Evolutionary conservation across 805 yeast genomes (phyloP).

Genomic region (Clavispora fructus): DNA sequence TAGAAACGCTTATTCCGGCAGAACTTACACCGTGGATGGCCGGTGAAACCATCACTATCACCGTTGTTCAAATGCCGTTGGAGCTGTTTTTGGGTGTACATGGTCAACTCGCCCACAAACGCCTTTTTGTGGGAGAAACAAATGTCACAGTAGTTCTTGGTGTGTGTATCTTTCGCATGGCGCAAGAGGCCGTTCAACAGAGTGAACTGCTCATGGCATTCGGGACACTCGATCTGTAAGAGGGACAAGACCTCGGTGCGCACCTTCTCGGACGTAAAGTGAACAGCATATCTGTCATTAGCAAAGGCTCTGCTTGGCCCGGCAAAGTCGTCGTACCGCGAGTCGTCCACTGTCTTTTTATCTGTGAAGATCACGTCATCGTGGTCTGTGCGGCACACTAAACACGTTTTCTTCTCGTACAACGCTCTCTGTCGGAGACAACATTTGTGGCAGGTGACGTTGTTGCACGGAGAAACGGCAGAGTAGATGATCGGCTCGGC

Average conservation of each 20-base stretch:
- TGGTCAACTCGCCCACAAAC: slow-evolving; percentile 64
- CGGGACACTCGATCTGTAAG: slow-evolving; percentile 53
- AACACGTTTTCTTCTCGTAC: slow-evolving; percentile 67
- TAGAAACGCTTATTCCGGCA: slow-evolving; percentile 74
- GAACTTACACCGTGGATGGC: slow-evolving; percentile 85
- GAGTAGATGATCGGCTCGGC: slow-evolving; percentile 63
- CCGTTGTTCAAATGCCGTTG: slow-evolving; percentile 69
- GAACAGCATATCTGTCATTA: slow-evolving; percentile 47
- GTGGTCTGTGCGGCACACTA: slow-evolving; percentile 77
- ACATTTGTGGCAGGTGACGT: slow-evolving; percentile 78
- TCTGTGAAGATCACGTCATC: slow-evolving; percentile 55
- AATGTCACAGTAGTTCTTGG: slow-evolving; percentile 60
- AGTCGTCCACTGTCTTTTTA: slow-evolving; percentile 24
- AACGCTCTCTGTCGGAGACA: slow-evolving; percentile 77
- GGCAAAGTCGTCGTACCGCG: slow-evolving; percentile 31
- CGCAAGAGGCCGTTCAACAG: slow-evolving; percentile 55
- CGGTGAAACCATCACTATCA: slow-evolving; percentile 70
- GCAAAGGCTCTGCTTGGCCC: slow-evolving; percentile 24
- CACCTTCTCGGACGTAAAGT: slow-evolving; percentile 53
- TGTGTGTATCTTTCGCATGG: slow-evolving; percentile 65
- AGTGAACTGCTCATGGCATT: slow-evolving; percentile 38
- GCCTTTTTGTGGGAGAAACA: slow-evolving; percentile 76
- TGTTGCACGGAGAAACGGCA: slow-evolving; percentile 79
- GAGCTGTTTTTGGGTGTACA: slow-evolving; percentile 58
- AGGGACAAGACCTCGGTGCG: slow-evolving; percentile 45